phyloP scores from a whole-genome alignment of 176 grass and related monocot genomes.

The Oryza meyeriana region DNA sequence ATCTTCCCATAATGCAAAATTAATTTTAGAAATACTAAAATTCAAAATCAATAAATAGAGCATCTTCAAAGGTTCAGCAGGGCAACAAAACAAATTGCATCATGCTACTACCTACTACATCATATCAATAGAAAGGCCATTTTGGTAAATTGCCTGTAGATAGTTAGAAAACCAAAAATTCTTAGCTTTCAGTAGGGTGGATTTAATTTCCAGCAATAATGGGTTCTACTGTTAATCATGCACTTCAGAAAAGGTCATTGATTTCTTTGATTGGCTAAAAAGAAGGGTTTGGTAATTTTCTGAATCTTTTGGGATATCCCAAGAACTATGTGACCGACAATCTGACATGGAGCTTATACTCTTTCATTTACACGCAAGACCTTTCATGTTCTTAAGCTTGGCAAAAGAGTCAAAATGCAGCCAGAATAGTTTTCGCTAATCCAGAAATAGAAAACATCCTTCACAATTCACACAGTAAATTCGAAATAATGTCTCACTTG shows the following conservation, averaged over 20 bases:
- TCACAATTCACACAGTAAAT: conserved; percentile 17
- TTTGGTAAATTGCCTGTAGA: conserved; percentile 6
- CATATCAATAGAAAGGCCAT: not conserved
- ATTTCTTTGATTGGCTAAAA: not conserved
- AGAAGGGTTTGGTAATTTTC: not conserved
- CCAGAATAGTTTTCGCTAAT: conserved; percentile 19
- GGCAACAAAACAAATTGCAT: not conserved
- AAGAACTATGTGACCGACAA: not conserved
- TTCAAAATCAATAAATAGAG: conserved; percentile 15
- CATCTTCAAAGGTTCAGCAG: conserved; percentile 11
- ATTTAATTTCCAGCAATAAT: not conserved
- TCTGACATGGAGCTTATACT: not conserved
- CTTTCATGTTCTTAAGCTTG: conserved; percentile 17
- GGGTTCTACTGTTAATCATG: not conserved
- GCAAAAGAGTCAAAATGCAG: conserved; percentile 4
- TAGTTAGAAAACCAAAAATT: not conserved
- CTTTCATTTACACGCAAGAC: conserved; percentile 4
- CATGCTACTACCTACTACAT: not conserved
- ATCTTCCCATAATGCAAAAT: not conserved
- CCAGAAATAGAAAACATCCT: conserved; percentile 15
- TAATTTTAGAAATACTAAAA: conserved; percentile 2
- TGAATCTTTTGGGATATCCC: not conserved
- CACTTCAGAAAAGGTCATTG: not conserved
- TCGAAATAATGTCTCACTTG: conserved; percentile 61
- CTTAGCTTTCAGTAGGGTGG: not conserved